Conservation (phyloP, 306 rosid genomes). For the Citrullus mucosospermus region DNA sequence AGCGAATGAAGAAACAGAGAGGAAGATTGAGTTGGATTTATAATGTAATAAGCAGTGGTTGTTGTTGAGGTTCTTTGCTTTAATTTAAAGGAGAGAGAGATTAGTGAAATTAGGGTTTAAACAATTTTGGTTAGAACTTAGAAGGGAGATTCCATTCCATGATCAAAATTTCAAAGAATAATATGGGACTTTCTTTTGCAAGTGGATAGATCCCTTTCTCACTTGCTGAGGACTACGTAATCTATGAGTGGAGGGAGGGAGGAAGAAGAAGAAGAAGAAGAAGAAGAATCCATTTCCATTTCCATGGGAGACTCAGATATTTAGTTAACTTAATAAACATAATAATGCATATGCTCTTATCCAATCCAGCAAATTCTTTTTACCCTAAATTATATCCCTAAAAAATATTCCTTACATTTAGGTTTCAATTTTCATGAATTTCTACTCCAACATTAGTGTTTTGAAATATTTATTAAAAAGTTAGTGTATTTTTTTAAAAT, state of each 20-base stretch:
- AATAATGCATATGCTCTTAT: no score
- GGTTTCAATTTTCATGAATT: no score
- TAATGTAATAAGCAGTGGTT: background rate
- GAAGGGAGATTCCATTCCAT: background rate
- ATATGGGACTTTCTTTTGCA: background rate
- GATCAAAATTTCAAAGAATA: background rate
- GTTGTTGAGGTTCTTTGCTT: background rate
- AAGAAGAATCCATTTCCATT: no score
- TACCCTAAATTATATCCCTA: no score
- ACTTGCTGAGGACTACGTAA: background rate
- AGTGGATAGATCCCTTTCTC: constrained; percentile 5
- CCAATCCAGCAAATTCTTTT: no score
- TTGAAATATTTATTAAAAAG: no score
- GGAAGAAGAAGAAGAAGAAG: background rate
- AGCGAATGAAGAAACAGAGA: background rate
- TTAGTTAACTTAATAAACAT: background rate
- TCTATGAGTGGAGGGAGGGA: background rate
- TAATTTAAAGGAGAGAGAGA: background rate
- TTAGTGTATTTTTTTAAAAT: no score
- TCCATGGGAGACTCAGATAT: background rate
- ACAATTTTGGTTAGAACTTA: background rate
- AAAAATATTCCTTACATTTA: no score
- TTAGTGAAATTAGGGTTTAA: background rate
- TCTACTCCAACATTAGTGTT: no score
- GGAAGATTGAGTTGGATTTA: background rate